Evolutionary conservation across 176 grass and related monocot genomes (phyloP), one percentile per base, ranked within the genome.

Genomic region (Otatea glauca): DNA sequence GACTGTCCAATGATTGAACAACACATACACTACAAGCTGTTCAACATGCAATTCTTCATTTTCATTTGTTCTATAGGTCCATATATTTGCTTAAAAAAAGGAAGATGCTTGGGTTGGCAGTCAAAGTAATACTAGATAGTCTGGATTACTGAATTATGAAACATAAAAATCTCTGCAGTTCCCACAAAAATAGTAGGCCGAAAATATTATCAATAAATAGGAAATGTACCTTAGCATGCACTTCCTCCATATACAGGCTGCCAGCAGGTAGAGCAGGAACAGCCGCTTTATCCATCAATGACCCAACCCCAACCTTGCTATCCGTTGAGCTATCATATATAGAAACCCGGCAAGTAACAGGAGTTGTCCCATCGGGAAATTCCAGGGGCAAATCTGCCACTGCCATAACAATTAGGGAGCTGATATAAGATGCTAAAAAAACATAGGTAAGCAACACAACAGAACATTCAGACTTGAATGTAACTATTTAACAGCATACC

Each of bases 171-270:
- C 0, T 50, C 16, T 65, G 5, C 17, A 67, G 7, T 34, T 68
- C 68, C 43, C 9, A 79, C 34, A 60, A 56, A n/a, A 67, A 17
- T 47, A 70, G 14, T 74, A 81, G 29, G 43, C 13, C 32, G 18
- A 23, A 76, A 77, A 86, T 67, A 71, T 72, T 53, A 53, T 35
- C 34, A 25, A 87, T 29, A 66, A 78, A 75, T 65, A 79, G 3
- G 34, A 27, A 45, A 68, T 67, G 75, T 77, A 99, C 96, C 91
- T 96, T 99, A 0, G 91, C 93, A 41, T 96, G 96, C 76, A 99
- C 84, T 70, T 99, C 96, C 88, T 99, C 96, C 96, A 99, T 99
- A 80, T 99, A 99, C 45, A 99, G 75, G 77, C 88, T 96, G 70
- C 96, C 96, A 68, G 86, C 38, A 71, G 93, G 91, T 50, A 99